These are phyloP conservation scores for Stagonosporopsis rhizophila DNA, from an alignment of 2,329 filamentous ascomycete species.

Conservation along the genomic window DNA sequence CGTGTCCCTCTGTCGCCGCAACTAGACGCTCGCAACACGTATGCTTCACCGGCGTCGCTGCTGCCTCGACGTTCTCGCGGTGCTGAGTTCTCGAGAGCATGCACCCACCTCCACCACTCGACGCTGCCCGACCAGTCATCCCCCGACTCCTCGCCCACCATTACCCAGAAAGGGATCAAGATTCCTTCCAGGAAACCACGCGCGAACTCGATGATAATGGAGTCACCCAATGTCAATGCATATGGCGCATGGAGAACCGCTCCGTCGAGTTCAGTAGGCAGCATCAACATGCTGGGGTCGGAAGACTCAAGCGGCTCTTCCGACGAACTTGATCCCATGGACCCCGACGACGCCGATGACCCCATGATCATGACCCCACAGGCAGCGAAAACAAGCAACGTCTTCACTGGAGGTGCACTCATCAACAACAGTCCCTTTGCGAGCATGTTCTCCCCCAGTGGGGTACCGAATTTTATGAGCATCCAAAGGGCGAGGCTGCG, in stretches of 20 bases:
- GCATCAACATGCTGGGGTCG: constrained; percentile 78
- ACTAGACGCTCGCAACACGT: constrained; percentile 82
- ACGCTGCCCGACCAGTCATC: constrained; percentile 88
- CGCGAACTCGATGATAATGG: constrained; percentile 55
- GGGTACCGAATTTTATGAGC: constrained; percentile 78
- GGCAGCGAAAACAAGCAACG: constrained; percentile 64
- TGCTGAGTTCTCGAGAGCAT: constrained; percentile 90
- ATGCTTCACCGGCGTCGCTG: constrained; percentile 86
- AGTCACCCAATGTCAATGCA: constrained; percentile 69
- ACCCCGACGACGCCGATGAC: constrained; percentile 63
- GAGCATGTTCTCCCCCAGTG: constrained; percentile 68
- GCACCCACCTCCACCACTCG: constrained; percentile 93
- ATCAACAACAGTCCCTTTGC: constrained; percentile 68
- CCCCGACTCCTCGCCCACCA: constrained; percentile 87
- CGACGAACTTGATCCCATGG: constrained; percentile 61
- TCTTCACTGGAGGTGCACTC: constrained; percentile 46
- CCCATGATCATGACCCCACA: constrained; percentile 85
- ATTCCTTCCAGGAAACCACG: constrained; percentile 63
- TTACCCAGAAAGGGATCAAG: constrained; percentile 71
- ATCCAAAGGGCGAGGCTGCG: constrained; percentile 71
- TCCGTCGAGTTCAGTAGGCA: constrained; percentile 79
- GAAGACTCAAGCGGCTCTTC: constrained; percentile 77
- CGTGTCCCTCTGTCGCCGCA: constrained; percentile 81
- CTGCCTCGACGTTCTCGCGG: constrained; percentile 88
- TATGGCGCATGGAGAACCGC: constrained; percentile 65